Conservation (phyloP, 176 grass and related monocot genomes). For the Carex kokanica region DNA sequence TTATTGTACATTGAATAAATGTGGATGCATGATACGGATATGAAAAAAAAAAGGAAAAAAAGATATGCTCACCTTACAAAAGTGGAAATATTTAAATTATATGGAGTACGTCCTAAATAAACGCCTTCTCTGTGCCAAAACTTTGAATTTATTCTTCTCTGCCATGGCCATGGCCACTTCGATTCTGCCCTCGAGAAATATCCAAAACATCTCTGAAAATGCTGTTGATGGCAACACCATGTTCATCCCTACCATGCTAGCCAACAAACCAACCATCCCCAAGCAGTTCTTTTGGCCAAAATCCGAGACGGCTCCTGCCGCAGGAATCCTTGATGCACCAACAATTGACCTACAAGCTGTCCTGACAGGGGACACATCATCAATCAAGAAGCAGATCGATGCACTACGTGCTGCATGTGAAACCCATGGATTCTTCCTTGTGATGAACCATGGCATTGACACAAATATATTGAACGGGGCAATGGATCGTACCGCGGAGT, state of each 20-base stretch:
- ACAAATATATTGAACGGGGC: conserved; percentile 32
- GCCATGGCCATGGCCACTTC: conserved; percentile 13
- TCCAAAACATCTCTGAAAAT: conserved; percentile 9
- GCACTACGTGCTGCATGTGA: conserved; percentile 37
- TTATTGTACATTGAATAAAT: background rate
- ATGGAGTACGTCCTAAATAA: conserved; percentile 18
- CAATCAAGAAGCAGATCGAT: conserved; percentile 21
- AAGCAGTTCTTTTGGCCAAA: conserved; percentile 58
- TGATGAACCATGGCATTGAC: conserved; percentile 56
- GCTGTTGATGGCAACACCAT: background rate
- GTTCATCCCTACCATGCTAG: conserved; percentile 9
- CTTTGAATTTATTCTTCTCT: background rate
- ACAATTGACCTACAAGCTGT: conserved; percentile 45
- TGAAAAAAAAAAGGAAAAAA: no score
- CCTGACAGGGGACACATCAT: conserved; percentile 17
- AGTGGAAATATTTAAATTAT: conserved; percentile 1
- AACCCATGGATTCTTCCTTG: conserved; percentile 68
- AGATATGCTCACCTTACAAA: conserved; percentile 9
- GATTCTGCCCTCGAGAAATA: background rate
- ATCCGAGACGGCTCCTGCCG: conserved; percentile 18
- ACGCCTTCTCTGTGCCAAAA: background rate
- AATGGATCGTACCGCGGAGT: conserved; percentile 35
- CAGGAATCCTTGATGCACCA: conserved; percentile 41
- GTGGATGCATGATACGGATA: background rate
- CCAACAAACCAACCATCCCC: conserved; percentile 34